Percentiles rank a stretch among this genome's conserved stretches.
Evolutionary conservation across 2,329 filamentous ascomycete genomes (phyloP).

Genomic region (Aspergillus thermomutatus): DNA sequence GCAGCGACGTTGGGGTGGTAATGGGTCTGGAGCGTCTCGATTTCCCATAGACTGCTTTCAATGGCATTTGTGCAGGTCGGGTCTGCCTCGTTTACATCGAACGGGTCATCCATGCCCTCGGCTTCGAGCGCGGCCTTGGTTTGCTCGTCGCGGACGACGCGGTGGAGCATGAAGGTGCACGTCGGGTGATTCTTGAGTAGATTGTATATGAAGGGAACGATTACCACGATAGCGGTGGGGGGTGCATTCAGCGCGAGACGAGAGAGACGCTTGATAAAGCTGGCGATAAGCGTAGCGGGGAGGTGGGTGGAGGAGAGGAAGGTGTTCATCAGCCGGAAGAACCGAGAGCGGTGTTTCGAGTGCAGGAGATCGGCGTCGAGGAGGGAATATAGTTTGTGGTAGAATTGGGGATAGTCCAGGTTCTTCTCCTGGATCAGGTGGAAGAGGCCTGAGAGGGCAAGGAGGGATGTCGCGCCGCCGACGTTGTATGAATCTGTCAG

Average conservation of each 20-base stretch:
- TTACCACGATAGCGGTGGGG: slow-evolving; percentile 80
- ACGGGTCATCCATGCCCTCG: slow-evolving; percentile 69
- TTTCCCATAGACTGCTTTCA: slow-evolving; percentile 91
- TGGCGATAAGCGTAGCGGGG: slow-evolving; percentile 83
- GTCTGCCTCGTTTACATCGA: slow-evolving; percentile 69
- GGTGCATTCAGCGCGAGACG: slow-evolving; percentile 82
- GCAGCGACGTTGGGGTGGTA: slow-evolving; percentile 97
- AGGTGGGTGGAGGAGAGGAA: slow-evolving; percentile 91
- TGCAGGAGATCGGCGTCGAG: slow-evolving; percentile 83
- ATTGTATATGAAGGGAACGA: slow-evolving; percentile 95
- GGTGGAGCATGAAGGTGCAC: slow-evolving; percentile 95
- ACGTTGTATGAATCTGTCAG: slow-evolving; percentile 88
- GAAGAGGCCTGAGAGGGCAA: slow-evolving; percentile 89
- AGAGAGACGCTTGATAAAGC: slow-evolving; percentile 91
- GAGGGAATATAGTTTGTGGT: slow-evolving; percentile 87
- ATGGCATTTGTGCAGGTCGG: slow-evolving; percentile 84
- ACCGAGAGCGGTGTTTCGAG: slow-evolving; percentile 88
- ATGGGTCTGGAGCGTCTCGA: slow-evolving; percentile 85
- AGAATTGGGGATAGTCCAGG: slow-evolving; percentile 93
- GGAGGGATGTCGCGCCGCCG: slow-evolving; percentile 79
- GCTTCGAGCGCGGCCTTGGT: slow-evolving; percentile 59
- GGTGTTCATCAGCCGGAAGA: slow-evolving; percentile 87
- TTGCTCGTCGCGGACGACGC: slow-evolving; percentile 60
- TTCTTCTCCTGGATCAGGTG: slow-evolving; percentile 92
- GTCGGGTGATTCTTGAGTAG: slow-evolving; percentile 83